Percentiles rank a stretch among this genome's conserved stretches.
phyloP scores from a whole-genome alignment of 192 early-diverging fungal species.

The Funneliformis geosporum region DNA sequence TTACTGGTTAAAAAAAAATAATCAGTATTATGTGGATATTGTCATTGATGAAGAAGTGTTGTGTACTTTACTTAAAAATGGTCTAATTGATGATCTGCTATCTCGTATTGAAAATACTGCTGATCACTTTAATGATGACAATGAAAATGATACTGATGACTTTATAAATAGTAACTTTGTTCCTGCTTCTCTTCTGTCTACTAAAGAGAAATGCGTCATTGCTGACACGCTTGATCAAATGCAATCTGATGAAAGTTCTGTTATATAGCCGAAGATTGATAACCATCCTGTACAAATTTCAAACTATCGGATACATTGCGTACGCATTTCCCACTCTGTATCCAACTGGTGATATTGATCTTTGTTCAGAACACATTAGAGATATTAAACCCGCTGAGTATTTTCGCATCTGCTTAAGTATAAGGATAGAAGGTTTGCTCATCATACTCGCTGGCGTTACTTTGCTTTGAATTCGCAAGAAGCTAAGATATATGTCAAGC shows the following conservation, averaged over 20 bases:
- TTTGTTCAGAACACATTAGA: background rate
- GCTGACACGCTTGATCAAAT: too few species aligned
- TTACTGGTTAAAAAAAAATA: background rate
- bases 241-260: background rate
- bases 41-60: background rate
- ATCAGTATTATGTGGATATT: background rate
- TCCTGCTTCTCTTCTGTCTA: background rate
- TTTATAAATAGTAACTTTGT: background rate
- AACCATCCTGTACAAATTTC: background rate
- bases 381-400: background rate
- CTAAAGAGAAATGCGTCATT: background rate
- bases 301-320: background rate
- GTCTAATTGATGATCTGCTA: background rate
- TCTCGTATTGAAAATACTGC: too few species aligned
- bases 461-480: constrained; percentile 9
- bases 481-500: constrained; percentile 4
- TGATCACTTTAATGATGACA: background rate
- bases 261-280: background rate
- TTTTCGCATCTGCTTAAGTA: background rate
- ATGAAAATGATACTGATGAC: background rate
- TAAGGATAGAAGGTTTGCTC: constrained; percentile 4
- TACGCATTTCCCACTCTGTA: background rate
- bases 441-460: background rate
- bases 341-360: background rate
- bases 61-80: background rate